Base-by-base conservation (phyloP, 148 eudicot genomes). In the Rheum nobile region DNA sequence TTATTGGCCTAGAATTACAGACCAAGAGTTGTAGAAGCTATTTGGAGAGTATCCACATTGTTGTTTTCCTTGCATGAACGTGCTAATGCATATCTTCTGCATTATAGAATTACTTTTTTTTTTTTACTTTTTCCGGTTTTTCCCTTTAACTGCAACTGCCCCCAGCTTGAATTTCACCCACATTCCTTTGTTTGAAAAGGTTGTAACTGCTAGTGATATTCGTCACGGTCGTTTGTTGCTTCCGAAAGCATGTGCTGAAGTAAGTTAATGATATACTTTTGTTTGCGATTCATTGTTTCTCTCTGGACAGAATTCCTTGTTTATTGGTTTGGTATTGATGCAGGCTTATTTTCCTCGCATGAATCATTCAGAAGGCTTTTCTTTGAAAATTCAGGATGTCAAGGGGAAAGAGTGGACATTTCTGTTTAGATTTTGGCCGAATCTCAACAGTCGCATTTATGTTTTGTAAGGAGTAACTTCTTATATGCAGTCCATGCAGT, bases 181-280 rank as follows among this genome's bases (percentile, higher is more conserved):
- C 46, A 91, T 84, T 31, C 98, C 98, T 13, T 82, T 93, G 73
- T 93, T 93, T 67, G 98, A 93, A 86, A 93, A 91, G 88, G 84
- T 91, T 76, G 75, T 93, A 59, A 93, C 97, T 80, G 92, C 98
- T 41, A 93, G 98, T 88, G 98, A 93, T 83, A 97, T 97, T 55
- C 90, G 98, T 74, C 91, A 91, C 71, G 98, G 98, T 77, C 96
- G 97, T 37, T 81, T 93, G 80, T 97, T 93, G 74, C 97, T 93
- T 48, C 98, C 98, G n/a, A 93, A 93, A 82, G 98, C 98, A 75
- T 91, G 98, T 81, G 98, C 98, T 74, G 98, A 93, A 83, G 98
- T 93, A 76, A 86, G 97, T 22, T 35, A 37, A 43, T 76, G 38
- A 35, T 4, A 35, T n/a, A 35, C 6, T 35, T 35, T 2, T 35